Conservation (phyloP, 2,329 filamentous ascomycete genomes). For the Cryphonectria parasitica region DNA sequence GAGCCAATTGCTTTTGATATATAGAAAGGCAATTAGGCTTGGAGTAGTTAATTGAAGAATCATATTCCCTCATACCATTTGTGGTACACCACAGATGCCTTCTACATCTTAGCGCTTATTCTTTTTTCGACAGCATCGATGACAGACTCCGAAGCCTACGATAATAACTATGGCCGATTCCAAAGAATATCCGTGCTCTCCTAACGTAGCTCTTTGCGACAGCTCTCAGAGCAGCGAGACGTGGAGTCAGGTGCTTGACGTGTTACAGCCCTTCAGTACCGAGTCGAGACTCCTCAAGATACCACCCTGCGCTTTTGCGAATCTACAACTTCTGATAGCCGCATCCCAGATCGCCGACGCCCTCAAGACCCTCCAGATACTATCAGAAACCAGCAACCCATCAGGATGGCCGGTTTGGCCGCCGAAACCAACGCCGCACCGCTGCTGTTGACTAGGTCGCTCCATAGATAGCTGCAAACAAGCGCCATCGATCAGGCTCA, state of each 20-base stretch:
- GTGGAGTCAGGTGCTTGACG: slow-evolving; percentile 20
- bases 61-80: too few species aligned
- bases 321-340: slow-evolving; percentile 13
- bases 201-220: background rate
- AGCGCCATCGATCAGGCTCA: background rate
- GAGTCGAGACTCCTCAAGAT: slow-evolving; percentile 29
- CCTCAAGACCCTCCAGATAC: slow-evolving; percentile 13
- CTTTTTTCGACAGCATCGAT: background rate
- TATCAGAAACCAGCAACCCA: background rate
- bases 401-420: slow-evolving; percentile 10
- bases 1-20: too few species aligned
- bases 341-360: slow-evolving; percentile 8
- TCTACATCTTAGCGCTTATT: background rate
- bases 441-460: background rate
- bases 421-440: slow-evolving; percentile 11
- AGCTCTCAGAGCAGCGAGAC: background rate
- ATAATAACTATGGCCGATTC: background rate
- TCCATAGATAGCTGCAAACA: background rate
- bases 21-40: too few species aligned
- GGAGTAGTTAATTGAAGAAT: too few species aligned
- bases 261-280: slow-evolving; percentile 22
- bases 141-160: background rate
- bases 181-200: background rate
- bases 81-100: too few species aligned
- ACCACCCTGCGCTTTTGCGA: slow-evolving; percentile 17